Percentiles rank a stretch among this genome's conserved stretches.
Conservation (phyloP, 2,329 filamentous ascomycete genomes). For the Dactylellina sp. region DNA sequence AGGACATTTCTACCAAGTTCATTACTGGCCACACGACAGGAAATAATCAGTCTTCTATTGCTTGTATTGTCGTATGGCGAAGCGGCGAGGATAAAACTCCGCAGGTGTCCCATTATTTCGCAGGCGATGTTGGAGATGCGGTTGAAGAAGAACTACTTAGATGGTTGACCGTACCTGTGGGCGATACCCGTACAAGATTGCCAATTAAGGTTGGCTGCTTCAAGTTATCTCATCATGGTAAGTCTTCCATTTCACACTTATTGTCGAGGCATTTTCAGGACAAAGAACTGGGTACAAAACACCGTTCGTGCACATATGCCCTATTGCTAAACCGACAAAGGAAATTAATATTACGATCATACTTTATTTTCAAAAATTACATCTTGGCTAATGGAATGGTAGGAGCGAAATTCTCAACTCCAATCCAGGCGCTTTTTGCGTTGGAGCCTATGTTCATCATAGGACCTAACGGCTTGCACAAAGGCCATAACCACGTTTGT, state of each 20-base stretch:
- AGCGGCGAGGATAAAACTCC: neutral
- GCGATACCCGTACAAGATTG: neutral
- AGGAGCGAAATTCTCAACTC: slow-evolving; percentile 30
- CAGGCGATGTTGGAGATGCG: slow-evolving; percentile 32
- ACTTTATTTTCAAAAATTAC: too few species aligned
- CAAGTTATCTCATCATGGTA: slow-evolving; percentile 56
- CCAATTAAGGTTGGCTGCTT: neutral
- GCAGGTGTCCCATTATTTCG: slow-evolving; percentile 42
- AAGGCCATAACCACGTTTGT: slow-evolving; percentile 20
- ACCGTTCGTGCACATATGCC: too few species aligned
- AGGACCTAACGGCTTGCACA: neutral
- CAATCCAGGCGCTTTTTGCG: neutral
- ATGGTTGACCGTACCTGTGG: slow-evolving; percentile 16
- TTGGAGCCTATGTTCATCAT: slow-evolving; percentile 23
- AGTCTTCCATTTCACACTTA: neutral
- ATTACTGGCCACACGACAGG: neutral
- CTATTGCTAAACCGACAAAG: too few species aligned
- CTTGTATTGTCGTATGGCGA: slow-evolving; percentile 33
- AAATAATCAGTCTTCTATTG: slow-evolving; percentile 29
- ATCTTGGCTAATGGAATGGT: neutral
- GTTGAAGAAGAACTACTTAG: slow-evolving; percentile 11
- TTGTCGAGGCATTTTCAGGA: too few species aligned
- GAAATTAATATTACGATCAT: too few species aligned
- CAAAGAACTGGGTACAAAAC: too few species aligned
- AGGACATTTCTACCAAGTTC: neutral